These are phyloP conservation scores for Beverwykella pulmonaria DNA, from an alignment of 495 filamentous ascomycete species.

Conservation along the genomic window DNA sequence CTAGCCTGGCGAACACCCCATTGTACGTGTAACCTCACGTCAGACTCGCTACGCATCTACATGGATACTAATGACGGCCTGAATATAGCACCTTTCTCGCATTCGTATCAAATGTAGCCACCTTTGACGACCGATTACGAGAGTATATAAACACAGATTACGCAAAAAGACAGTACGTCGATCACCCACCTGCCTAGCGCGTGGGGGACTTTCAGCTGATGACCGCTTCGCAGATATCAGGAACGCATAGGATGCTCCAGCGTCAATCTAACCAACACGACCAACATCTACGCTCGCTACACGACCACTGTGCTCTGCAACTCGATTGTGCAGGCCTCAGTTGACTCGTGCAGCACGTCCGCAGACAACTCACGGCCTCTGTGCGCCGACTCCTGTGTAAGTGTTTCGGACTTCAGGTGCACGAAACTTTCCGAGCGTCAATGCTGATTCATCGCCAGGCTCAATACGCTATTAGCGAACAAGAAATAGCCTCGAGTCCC, in stretches of 20 bases:
- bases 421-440: slow-evolving; percentile 2
- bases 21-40: slow-evolving; percentile 67
- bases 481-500: slow-evolving; percentile 74
- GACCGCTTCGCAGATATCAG: slow-evolving; percentile 61
- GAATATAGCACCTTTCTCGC: slow-evolving; percentile 77
- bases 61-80: slow-evolving; percentile 27
- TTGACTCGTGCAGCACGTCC: slow-evolving; percentile 67
- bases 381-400: slow-evolving; percentile 88
- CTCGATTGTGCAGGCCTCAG: slow-evolving; percentile 90
- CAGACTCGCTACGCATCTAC: slow-evolving; percentile 21
- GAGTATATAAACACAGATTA: slow-evolving; percentile 75
- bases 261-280: slow-evolving; percentile 78
- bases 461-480: slow-evolving; percentile 82
- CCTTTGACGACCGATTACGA: slow-evolving; percentile 77
- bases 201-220: slow-evolving; percentile 24
- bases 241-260: slow-evolving; percentile 77
- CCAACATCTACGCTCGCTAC: slow-evolving; percentile 87
- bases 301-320: slow-evolving; percentile 93
- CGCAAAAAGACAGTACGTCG: slow-evolving; percentile 70
- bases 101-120: slow-evolving; percentile 70
- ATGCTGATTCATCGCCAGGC: slow-evolving; percentile 56
- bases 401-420: slow-evolving; percentile 43
- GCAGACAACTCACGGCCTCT: slow-evolving; percentile 68
- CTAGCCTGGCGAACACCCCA: slow-evolving; percentile 62
- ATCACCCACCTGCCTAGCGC: not conserved